Evolutionary conservation across 345 rosid species (phyloP).

Genomic region (Syzygium oleosum): DNA sequence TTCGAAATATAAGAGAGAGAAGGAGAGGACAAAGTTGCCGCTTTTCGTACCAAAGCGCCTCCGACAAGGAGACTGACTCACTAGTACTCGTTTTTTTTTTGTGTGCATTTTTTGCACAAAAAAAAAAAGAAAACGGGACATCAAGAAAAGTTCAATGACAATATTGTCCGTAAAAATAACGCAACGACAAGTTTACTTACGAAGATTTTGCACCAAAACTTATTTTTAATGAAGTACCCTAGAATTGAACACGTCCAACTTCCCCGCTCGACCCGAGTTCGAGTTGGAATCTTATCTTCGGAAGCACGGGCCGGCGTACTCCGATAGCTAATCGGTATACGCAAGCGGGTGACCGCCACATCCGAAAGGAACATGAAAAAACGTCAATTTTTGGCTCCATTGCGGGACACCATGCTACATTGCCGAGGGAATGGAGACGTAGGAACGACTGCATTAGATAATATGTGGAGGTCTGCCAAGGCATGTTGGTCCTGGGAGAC

Average conservation of each 20-base stretch:
- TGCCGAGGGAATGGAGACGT: background rate
- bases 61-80: background rate
- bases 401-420: background rate
- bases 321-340: no score
- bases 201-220: background rate
- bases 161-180: background rate
- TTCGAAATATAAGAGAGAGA: slow-evolving; percentile 4
- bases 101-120: no score
- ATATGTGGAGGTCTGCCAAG: background rate
- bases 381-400: background rate
- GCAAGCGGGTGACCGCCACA: no score
- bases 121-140: no score
- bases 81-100: background rate
- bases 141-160: no score
- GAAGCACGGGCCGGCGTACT: background rate
- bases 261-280: background rate
- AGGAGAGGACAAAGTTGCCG: background rate
- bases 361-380: accelerated
- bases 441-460: background rate
- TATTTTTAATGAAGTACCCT: no score
- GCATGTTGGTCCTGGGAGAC: background rate
- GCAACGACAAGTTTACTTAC: background rate
- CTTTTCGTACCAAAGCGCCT: background rate
- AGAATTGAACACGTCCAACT: background rate
- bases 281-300: background rate